phyloP scores from a whole-genome alignment of 208 protist genomes.

The Trypanosoma boissoni region DNA sequence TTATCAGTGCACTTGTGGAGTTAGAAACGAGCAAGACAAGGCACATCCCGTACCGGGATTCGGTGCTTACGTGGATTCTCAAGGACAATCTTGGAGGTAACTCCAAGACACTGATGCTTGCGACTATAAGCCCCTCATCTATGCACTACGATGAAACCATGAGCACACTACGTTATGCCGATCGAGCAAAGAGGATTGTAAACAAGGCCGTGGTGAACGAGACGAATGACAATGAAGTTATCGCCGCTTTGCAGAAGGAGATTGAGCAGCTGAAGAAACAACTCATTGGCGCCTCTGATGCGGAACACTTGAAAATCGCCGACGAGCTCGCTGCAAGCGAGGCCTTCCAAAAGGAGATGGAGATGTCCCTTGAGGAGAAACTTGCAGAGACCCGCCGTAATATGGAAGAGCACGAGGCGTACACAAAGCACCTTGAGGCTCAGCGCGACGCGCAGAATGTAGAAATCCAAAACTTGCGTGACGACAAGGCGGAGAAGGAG shows the following conservation, averaged over 20 bases:
- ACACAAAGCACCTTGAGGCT: constrained; percentile 61
- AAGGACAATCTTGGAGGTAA: constrained; percentile 91
- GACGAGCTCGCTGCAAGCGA: constrained; percentile 70
- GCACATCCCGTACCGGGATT: constrained; percentile 89
- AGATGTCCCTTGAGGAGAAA: constrained; percentile 68
- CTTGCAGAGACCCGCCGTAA: constrained; percentile 51
- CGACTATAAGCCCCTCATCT: constrained; percentile 55
- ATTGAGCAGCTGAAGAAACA: constrained; percentile 52
- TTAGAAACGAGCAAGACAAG: constrained; percentile 27
- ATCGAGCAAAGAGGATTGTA: constrained; percentile 77
- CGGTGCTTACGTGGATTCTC: constrained; percentile 85
- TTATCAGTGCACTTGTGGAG: constrained; percentile 53
- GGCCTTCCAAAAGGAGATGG: constrained; percentile 64
- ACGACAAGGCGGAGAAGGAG: constrained; percentile 68
- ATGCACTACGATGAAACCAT: constrained; percentile 73
- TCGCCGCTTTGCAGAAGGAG: constrained; percentile 68
- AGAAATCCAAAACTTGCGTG: constrained; percentile 54
- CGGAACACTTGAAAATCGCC: constrained; percentile 44
- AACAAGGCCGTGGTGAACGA: constrained; percentile 88
- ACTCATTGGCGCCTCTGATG: constrained; percentile 45
- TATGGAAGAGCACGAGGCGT: constrained; percentile 68
- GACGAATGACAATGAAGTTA: constrained; percentile 79
- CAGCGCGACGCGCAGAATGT: constrained; percentile 44
- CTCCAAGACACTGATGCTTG: constrained; percentile 87
- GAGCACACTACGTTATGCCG: constrained; percentile 73